These are phyloP conservation scores for Ustilaginoidea virens DNA, from an alignment of 2,329 filamentous ascomycete genomes.

Conservation along the genomic window DNA sequence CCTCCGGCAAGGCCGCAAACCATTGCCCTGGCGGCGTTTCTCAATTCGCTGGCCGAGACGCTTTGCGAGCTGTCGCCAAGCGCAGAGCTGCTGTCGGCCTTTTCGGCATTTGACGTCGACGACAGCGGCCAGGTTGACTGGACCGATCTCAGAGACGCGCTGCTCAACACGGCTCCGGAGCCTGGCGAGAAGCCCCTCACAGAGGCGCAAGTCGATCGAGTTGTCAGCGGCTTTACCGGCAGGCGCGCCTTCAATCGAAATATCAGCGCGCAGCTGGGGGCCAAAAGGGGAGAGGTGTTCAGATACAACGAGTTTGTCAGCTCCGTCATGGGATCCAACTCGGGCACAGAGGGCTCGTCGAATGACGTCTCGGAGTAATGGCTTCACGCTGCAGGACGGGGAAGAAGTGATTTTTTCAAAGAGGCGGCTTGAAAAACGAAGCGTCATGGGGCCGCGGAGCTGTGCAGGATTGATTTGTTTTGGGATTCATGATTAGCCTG, in stretches of 20 bases:
- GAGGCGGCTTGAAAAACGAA: background rate
- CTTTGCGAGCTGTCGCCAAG: constrained; percentile 61
- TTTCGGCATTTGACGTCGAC: constrained; percentile 90
- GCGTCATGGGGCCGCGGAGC: constrained; percentile 29
- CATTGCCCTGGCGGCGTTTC: constrained; percentile 71
- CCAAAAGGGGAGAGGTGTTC: constrained; percentile 74
- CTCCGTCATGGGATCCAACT: constrained; percentile 43
- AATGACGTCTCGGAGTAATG: background rate
- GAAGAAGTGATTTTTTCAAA: background rate
- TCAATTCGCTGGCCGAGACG: constrained; percentile 65
- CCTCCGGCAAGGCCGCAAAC: constrained; percentile 54
- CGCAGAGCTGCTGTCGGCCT: constrained; percentile 72
- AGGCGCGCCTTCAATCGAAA: constrained; percentile 65
- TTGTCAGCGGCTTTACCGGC: constrained; percentile 76
- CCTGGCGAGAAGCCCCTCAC: constrained; percentile 49
- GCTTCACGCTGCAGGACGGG: background rate
- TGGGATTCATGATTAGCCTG: no score
- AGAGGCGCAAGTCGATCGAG: constrained; percentile 65
- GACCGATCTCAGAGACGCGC: constrained; percentile 63
- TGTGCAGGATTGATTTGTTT: no score
- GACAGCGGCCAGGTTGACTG: constrained; percentile 89
- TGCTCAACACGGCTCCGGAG: constrained; percentile 71
- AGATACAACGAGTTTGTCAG: constrained; percentile 84
- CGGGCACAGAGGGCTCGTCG: constrained; percentile 13
- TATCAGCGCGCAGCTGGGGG: constrained; percentile 32